Base-by-base conservation (phyloP, 768 basidiomycete species). In the Amanita brunnescens region DNA sequence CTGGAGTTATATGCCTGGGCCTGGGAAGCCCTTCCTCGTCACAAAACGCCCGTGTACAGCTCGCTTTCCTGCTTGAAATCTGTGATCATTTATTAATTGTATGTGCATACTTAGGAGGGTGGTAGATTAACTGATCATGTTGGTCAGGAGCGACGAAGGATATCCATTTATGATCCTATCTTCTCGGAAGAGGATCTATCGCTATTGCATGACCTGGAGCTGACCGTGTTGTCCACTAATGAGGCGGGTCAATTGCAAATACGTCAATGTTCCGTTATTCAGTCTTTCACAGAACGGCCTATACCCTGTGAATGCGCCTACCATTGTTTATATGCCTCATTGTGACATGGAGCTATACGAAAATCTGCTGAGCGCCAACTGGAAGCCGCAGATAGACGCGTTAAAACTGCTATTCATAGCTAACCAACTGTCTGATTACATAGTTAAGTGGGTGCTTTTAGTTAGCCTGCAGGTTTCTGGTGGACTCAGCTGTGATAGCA, bases 251-350 rank as follows among this genome's bases (percentile, higher is more conserved):
- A 49, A 20, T 46, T 49, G 32, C 39, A 10, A 32, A 18, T 30
- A 41, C 7, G 10, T 34, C 18, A 1, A 9, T 32, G 26, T 33
- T 12, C 4, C 20, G 38, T 18, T 16, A 18, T 32, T 42, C n/a
- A 14, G 14, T 1, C 33, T 26, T 34, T 47, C 18, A 40, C 56
- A 72, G 74, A 63, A 66, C 45, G 68, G 61, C 37, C 58, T 55
- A 35, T 67, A 73, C 57, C 51, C 60, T 24, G 52, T 73, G 30
- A 53, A 62, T 29, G 59, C 51, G 18, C 79, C 81, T 55, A 86
- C 84, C 42, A 69, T 90, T 49, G 69, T 82, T 49, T 87, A 79
- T 67, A 87, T 88, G 85, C 87, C 85, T 18, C 87, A 89, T 64
- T 88, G 87, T 62, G 84, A 86, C 59, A 60, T 84, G 64, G 74